phyloP scores from a whole-genome alignment of 352 stramenopile genomes.

The Phytophthora colocasiae region DNA sequence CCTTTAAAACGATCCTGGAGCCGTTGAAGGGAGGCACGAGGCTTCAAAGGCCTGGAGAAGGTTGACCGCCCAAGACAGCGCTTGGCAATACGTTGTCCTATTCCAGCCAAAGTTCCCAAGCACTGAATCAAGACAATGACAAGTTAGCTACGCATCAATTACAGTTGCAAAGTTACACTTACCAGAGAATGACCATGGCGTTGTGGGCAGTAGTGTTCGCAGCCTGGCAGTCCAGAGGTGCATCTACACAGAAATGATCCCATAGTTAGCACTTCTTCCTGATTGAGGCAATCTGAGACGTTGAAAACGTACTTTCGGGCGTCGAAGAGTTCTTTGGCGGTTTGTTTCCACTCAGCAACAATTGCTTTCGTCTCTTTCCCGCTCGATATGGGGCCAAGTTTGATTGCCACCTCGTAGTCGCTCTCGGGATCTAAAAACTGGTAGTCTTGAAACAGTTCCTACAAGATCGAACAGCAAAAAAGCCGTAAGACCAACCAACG shows the following conservation, averaged over 20 bases:
- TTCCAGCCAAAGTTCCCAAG: conserved; percentile 60
- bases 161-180: conserved; percentile 22
- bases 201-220: conserved; percentile 75
- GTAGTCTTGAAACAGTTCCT: conserved; percentile 88
- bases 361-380: conserved; percentile 54
- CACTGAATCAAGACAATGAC: conserved; percentile 48
- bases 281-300: neutral
- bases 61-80: conserved; percentile 61
- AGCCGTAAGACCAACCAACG: conserved; percentile 1
- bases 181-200: conserved; percentile 69
- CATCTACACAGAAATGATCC: conserved; percentile 45
- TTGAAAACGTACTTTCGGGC: conserved; percentile 45
- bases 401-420: conserved; percentile 78
- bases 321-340: conserved; percentile 61
- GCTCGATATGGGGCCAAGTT: conserved; percentile 65
- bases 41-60: conserved; percentile 70
- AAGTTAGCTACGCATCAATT: conserved; percentile 6
- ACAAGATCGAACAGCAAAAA: conserved; percentile 7
- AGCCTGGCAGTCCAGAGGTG: conserved; percentile 51
- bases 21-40: conserved; percentile 72
- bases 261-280: neutral
- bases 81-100: conserved; percentile 73
- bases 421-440: conserved; percentile 84
- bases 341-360: conserved; percentile 67
- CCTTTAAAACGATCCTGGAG: conserved; percentile 71